These are phyloP conservation scores for Chloris gayana DNA, from an alignment of 176 grass and related monocot genomes.

Conservation along the genomic window DNA sequence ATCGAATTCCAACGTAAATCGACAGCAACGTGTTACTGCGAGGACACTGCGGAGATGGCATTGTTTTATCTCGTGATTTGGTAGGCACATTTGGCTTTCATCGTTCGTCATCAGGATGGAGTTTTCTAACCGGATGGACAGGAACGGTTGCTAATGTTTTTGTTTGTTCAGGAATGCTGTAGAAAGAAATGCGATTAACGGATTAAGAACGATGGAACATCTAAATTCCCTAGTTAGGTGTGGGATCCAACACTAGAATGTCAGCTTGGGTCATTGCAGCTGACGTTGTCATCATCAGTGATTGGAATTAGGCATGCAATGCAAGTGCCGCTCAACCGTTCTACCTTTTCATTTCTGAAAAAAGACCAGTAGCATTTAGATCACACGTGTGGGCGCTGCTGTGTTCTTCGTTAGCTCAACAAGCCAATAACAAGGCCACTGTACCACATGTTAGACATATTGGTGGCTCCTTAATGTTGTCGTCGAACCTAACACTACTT, in stretches of 20 bases:
- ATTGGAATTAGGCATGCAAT: neutral
- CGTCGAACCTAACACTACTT: neutral
- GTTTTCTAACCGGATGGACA: neutral
- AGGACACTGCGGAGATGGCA: neutral
- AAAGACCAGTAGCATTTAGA: neutral
- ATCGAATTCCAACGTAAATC: neutral
- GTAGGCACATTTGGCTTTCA: neutral
- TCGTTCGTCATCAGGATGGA: neutral
- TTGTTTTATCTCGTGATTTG: neutral
- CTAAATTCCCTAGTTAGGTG: neutral
- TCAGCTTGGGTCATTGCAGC: neutral
- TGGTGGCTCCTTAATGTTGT: neutral
- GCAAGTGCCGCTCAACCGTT: neutral
- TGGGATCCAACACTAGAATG: neutral
- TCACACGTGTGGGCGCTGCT: neutral
- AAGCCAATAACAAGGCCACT: neutral
- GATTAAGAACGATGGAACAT: neutral
- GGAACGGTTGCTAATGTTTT: conserved; percentile 27
- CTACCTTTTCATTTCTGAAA: neutral
- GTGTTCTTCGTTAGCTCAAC: neutral
- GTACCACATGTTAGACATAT: neutral
- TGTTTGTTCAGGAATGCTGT: neutral
- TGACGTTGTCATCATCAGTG: neutral
- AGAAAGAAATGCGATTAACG: neutral
- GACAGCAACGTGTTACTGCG: neutral